Conservation (phyloP, 177 flowering plant species). For the Vitis hybrid region DNA sequence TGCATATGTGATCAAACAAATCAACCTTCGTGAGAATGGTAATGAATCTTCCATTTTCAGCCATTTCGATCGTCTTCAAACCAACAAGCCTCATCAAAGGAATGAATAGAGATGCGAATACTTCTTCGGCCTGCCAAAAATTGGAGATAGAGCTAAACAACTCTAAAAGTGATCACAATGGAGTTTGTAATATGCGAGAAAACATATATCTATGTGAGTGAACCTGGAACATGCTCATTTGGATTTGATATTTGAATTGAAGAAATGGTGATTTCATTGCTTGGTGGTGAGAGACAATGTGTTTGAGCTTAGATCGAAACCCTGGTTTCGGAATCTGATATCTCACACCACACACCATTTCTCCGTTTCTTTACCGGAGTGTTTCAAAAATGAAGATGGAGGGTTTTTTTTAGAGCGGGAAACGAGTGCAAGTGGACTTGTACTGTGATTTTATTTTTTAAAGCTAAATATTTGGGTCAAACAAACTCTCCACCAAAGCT, state of each 20-base stretch:
- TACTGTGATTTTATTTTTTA: too few species aligned
- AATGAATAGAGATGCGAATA: slow-evolving; percentile 40
- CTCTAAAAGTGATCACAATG: too few species aligned
- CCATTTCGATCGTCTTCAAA: slow-evolving; percentile 47
- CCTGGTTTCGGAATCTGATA: slow-evolving; percentile 4
- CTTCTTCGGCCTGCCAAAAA: slow-evolving; percentile 38
- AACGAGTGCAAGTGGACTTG: too few species aligned
- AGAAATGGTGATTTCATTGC: slow-evolving; percentile 38
- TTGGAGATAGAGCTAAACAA: neutral
- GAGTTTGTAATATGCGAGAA: too few species aligned
- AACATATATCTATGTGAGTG: neutral
- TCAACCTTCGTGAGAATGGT: slow-evolving; percentile 23
- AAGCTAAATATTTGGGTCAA: too few species aligned
- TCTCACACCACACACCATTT: too few species aligned
- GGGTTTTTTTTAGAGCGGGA: too few species aligned
- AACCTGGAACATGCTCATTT: slow-evolving; percentile 43
- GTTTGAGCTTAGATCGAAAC: slow-evolving; percentile 25
- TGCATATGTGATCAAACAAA: neutral
- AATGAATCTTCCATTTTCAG: slow-evolving; percentile 38
- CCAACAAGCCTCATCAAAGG: slow-evolving; percentile 57
- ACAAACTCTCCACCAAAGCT: too few species aligned
- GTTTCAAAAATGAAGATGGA: too few species aligned
- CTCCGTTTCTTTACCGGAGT: too few species aligned
- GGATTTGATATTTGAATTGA: slow-evolving; percentile 46
- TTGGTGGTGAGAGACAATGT: slow-evolving; percentile 33